Evolutionary conservation across 371 early-diverging fungal genomes (phyloP).

Genomic region (Mucor racemosus): DNA sequence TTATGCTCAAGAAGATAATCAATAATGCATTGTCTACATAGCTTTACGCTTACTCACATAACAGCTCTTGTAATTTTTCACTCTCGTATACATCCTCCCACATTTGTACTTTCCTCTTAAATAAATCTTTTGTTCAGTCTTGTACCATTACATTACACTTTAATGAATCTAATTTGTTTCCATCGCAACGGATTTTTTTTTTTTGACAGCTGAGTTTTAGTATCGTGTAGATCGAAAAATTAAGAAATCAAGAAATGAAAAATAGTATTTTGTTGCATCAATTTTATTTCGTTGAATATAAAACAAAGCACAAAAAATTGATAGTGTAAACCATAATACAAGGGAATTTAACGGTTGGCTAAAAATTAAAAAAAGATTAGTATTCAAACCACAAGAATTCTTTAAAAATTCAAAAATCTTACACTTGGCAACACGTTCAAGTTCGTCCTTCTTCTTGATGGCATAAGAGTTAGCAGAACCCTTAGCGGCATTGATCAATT

Average conservation of each 20-base stretch:
- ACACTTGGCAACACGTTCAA: slow-evolving; percentile 79
- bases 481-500: slow-evolving; percentile 99
- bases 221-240: background rate
- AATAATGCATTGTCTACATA: slow-evolving; percentile 10
- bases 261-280: slow-evolving; percentile 1
- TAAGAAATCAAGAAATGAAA: too few relatives aligned
- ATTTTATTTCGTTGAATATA: slow-evolving; percentile 9
- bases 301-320: background rate
- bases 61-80: too few relatives aligned
- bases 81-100: background rate
- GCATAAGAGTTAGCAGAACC: slow-evolving; percentile 99
- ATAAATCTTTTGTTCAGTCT: background rate
- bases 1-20: slow-evolving; percentile 56
- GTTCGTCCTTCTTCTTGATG: slow-evolving; percentile 99
- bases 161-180: background rate
- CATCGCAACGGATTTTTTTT: background rate
- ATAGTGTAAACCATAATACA: background rate
- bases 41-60: too few relatives aligned
- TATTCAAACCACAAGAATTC: background rate
- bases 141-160: background rate
- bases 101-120: background rate
- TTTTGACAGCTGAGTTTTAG: slow-evolving; percentile 1
- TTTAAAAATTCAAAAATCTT: slow-evolving; percentile 18
- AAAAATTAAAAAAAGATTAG: background rate
- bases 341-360: slow-evolving; percentile 41